Percentiles rank a stretch among this genome's conserved stretches.
Conservation (phyloP, 257 asterid species). For the Nicotiana knightiana region DNA sequence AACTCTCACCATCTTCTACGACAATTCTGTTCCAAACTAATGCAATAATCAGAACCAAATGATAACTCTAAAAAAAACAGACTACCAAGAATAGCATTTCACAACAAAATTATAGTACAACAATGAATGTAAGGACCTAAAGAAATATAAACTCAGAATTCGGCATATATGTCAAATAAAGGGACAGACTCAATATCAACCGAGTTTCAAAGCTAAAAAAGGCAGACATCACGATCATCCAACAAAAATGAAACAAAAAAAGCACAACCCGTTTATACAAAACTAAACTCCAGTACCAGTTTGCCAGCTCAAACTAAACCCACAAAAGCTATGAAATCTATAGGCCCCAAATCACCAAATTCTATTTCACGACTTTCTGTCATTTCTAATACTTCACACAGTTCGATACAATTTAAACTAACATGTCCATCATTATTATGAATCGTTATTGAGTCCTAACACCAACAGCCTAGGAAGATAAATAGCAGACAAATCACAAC, state of each 20-base stretch:
- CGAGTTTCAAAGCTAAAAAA: not conserved
- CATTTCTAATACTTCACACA: not conserved
- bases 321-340: not conserved
- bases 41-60: not conserved
- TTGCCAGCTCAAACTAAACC: not conserved
- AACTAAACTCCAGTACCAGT: not conserved
- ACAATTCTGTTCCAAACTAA: not conserved
- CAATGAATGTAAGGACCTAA: too few species aligned
- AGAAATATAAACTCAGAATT: too few species aligned
- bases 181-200: not conserved
- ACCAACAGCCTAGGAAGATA: not conserved
- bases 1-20: slow-evolving; percentile 7
- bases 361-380: too few species aligned
- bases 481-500: not conserved
- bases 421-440: not conserved
- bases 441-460: not conserved
- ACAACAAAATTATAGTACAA: not conserved
- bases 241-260: not conserved
- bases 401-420: not conserved
- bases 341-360: not conserved
- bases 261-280: not conserved
- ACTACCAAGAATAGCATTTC: not conserved
- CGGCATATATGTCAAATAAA: not conserved
- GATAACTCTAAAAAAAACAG: not conserved
- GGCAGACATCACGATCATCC: not conserved